A percentile compares a stretch with the other conserved stretches of the same genome.
These are phyloP conservation scores for Erythrobasidium yunnanense DNA, from an alignment of 768 basidiomycete genomes.

Conservation along the genomic window DNA sequence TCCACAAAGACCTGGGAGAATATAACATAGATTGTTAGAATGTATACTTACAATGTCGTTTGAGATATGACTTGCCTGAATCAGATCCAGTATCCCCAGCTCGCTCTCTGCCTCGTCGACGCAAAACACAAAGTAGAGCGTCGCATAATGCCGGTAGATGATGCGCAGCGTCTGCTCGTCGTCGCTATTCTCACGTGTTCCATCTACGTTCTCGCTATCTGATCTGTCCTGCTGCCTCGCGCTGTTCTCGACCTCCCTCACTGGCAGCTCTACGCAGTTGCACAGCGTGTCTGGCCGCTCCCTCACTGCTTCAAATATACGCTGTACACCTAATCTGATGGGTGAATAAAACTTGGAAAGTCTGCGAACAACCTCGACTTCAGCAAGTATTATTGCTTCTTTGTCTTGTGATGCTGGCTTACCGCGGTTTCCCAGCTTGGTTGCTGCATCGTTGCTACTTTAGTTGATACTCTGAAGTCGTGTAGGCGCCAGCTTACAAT, in stretches of 20 bases:
- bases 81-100: conserved; percentile 85
- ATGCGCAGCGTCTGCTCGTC: conserved; percentile 53
- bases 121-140: conserved; percentile 91
- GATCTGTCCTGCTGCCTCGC: conserved; percentile 41
- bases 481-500: background rate
- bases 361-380: too few relatives aligned
- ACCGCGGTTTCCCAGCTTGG: background rate
- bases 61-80: conserved; percentile 66
- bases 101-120: conserved; percentile 95
- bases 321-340: too few relatives aligned
- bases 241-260: conserved; percentile 28
- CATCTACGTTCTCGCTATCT: background rate
- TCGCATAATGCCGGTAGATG: conserved; percentile 91
- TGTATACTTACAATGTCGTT: too few relatives aligned
- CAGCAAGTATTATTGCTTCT: too few relatives aligned
- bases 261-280: conserved; percentile 78
- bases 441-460: background rate
- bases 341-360: conserved; percentile 79
- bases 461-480: background rate
- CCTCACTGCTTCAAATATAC: conserved; percentile 80
- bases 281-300: conserved; percentile 71
- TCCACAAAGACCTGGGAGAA: conserved; percentile 80
- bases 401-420: too few relatives aligned
- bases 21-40: background rate
- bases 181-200: conserved; percentile 26